Evolutionary conservation across 202 grass and related monocot genomes (phyloP).

Genomic region (Musa balbisiana): DNA sequence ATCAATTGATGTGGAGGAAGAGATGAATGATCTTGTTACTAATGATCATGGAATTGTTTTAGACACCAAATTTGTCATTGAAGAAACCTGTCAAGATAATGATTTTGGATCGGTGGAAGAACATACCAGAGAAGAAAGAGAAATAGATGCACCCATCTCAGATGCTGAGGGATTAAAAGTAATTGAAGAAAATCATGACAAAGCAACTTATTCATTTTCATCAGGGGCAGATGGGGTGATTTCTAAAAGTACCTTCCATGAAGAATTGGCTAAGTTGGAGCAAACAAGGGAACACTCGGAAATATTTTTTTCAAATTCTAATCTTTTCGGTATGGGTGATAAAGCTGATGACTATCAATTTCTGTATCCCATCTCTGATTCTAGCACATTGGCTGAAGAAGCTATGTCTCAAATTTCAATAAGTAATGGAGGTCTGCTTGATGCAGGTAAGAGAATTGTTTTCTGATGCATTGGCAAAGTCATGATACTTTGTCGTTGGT

Average conservation of each 20-base stretch:
- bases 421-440: background rate
- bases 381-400: background rate
- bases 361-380: background rate
- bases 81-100: slow-evolving; percentile 28
- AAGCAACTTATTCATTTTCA: background rate
- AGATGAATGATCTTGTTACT: slow-evolving; percentile 46
- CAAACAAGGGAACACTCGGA: background rate
- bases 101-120: slow-evolving; percentile 37
- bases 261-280: background rate
- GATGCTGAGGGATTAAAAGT: slow-evolving; percentile 7
- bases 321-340: background rate
- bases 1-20: slow-evolving; percentile 64
- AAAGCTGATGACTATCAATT: background rate
- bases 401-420: background rate
- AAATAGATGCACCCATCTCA: slow-evolving; percentile 22
- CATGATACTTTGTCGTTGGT: too few species aligned
- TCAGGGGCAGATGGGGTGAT: background rate
- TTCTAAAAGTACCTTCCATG: background rate
- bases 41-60: slow-evolving; percentile 46
- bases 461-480: background rate
- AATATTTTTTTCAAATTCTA: too few species aligned
- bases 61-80: slow-evolving; percentile 28
- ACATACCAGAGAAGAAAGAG: slow-evolving; percentile 30
- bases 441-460: background rate
- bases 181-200: background rate